Evolutionary conservation across 257 asterid species (phyloP).

Genomic region (Nicotiana tabacum): DNA sequence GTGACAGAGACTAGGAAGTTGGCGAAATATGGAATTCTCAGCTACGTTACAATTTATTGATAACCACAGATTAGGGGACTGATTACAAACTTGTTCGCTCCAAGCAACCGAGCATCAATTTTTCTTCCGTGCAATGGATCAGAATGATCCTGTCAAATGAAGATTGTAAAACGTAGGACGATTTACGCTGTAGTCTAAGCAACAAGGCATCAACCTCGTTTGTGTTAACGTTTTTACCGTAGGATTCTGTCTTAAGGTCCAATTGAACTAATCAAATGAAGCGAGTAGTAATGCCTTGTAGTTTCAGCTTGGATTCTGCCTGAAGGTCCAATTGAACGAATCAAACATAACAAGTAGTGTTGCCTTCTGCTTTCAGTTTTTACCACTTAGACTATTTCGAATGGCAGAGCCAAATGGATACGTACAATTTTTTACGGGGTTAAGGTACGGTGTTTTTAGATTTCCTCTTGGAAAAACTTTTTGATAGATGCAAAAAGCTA

Average conservation of each 20-base stretch:
- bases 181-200: too few species aligned
- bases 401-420: background rate
- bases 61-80: background rate
- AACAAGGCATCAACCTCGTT: background rate
- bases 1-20: background rate
- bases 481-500: background rate
- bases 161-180: background rate
- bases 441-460: too few species aligned
- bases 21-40: background rate
- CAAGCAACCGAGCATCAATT: background rate
- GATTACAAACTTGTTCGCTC: background rate
- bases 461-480: background rate
- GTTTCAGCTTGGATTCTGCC: too few species aligned
- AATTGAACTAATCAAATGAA: background rate
- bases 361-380: too few species aligned
- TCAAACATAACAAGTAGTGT: too few species aligned
- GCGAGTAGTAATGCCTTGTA: too few species aligned
- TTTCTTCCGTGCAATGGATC: background rate
- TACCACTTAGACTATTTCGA: too few species aligned
- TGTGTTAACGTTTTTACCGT: background rate
- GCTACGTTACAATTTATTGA: background rate
- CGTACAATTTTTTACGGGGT: too few species aligned
- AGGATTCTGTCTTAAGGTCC: background rate
- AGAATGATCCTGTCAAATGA: too few species aligned
- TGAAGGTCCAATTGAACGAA: too few species aligned